Conservation (phyloP, 768 basidiomycete genomes). For the Auriscalpium orientale region DNA sequence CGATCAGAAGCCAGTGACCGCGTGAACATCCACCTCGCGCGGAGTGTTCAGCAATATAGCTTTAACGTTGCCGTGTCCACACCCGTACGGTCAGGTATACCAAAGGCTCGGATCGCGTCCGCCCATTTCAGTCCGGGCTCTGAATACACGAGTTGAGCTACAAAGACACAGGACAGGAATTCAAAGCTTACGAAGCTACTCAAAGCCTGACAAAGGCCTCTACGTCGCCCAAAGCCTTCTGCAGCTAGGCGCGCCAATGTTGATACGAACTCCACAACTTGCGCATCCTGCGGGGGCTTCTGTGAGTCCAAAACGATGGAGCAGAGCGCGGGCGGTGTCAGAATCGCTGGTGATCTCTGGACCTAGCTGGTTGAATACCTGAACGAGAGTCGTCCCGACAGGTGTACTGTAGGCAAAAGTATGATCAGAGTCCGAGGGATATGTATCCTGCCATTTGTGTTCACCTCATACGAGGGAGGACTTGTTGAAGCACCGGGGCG, state of each 20-base stretch:
- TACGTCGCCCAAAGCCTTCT: conserved; percentile 76
- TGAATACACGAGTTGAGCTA: conserved; percentile 14
- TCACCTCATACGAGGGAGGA: conserved; percentile 71
- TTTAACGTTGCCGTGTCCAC: conserved; percentile 88
- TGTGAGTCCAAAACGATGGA: conserved; percentile 70
- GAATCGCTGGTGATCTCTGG: conserved; percentile 71
- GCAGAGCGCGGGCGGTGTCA: conserved; percentile 60
- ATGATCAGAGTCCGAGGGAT: conserved; percentile 10
- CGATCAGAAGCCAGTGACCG: conserved; percentile 80
- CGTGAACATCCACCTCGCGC: conserved; percentile 67
- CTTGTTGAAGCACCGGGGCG: conserved; percentile 63
- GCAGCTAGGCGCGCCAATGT: conserved; percentile 59
- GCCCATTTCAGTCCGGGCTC: conserved; percentile 77
- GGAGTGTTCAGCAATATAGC: conserved; percentile 80
- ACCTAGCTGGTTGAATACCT: conserved; percentile 69
- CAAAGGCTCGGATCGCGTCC: conserved; percentile 76
- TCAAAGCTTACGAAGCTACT: conserved; percentile 57
- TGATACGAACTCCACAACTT: conserved; percentile 66
- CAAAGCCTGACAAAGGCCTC: conserved; percentile 66
- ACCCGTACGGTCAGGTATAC: conserved; percentile 73
- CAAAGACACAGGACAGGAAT: neutral
- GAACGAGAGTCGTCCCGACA: conserved; percentile 60
- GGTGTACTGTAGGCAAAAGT: conserved; percentile 41
- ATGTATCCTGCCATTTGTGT: conserved; percentile 8
- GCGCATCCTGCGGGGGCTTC: conserved; percentile 67